Conservation (phyloP, 805 yeast genomes). For the Hanseniaspora clermontiae region DNA sequence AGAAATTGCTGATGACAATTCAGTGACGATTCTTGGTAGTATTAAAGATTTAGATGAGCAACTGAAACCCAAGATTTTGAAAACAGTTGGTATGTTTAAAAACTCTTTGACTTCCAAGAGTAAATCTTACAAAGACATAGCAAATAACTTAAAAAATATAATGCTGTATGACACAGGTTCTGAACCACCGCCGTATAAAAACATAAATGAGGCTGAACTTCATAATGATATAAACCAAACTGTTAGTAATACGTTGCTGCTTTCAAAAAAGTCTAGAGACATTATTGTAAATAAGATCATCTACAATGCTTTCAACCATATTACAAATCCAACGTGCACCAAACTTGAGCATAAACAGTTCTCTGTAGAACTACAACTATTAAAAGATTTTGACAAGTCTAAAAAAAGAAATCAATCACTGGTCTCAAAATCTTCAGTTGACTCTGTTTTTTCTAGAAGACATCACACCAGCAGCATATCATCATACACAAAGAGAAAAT, state of each 20-base stretch:
- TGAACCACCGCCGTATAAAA: background rate
- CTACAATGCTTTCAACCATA: conserved; percentile 10
- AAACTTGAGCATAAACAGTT: background rate
- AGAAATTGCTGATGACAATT: background rate
- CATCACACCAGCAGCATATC: background rate
- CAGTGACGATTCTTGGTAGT: background rate
- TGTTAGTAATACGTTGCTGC: background rate
- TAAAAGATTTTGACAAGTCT: background rate
- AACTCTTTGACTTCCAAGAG: background rate
- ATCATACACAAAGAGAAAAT: background rate
- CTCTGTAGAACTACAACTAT: background rate
- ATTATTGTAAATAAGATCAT: background rate
- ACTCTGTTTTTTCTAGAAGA: background rate
- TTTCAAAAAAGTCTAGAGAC: background rate
- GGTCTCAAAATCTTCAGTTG: background rate
- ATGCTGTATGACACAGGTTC: background rate
- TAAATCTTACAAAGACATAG: background rate
- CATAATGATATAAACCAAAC: conserved; percentile 1
- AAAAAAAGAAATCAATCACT: background rate
- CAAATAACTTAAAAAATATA: background rate
- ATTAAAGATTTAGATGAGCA: background rate
- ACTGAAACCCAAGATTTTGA: background rate
- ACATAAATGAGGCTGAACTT: background rate
- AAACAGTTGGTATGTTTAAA: background rate
- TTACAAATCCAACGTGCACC: background rate